Evolutionary conservation across 257 asterid species (phyloP), one percentile per base, ranked within the genome.

Genomic region (Primulina huaijiensis): DNA sequence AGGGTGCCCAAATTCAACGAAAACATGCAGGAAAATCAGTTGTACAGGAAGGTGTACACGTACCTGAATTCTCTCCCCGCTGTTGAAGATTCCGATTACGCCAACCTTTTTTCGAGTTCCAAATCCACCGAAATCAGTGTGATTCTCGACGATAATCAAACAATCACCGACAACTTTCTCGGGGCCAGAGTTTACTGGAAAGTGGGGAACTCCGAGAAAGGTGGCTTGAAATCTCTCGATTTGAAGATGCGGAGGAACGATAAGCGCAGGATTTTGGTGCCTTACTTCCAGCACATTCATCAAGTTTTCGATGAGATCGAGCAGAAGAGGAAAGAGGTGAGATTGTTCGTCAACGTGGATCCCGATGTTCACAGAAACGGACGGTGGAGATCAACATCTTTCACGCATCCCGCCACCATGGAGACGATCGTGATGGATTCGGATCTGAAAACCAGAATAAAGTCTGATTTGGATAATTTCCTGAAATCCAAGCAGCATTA

Each of bases 11-110:
- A 86, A 71, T 86, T 88, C 95, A 92, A 92, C 78, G 82, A 83
- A n/a, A 79, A 87, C 84, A 83, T 88, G 92, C 98, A 90, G 85
- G 96, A 90, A 25, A 92, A 92, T 82, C 97, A 88, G 52, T 76
- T 92, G 31, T 87, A 82, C 63, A 59, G 86, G 11, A 86, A 80
- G 82, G 92, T 90, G 23, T 71, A 72, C 55, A 63, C 88, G 67
- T 92, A 92, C 81, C 89, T 88, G 17, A 90, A 84, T 78, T 90
- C 98, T 11, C 83, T 87, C 21, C 93, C 96, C 0, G 75, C 79
- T 29, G 80, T 88, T 11, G 96, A 90, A 46, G 95, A 90, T 60
- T 87, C 96, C 60, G 97, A 88, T 79, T 90, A 75, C 84, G 89
- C 89, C 17, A 92, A 88, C 82, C 95, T 92, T 27, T 78, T 92